phyloP scores from a whole-genome alignment of 306 rosid genomes.

The Malus domestica region ASM211411v1 NC_041803.1:14691001-14691500 shows the following conservation, averaged over 20 bases:
- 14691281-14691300: no score
- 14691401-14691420: constrained; percentile 10
- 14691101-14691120: constrained; percentile 29
- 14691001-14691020: neutral
- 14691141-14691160: constrained; percentile 20
- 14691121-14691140: neutral
- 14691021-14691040: neutral
- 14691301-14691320: no score
- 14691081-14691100: constrained; percentile 23
- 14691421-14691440: constrained; percentile 36
- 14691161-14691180: neutral
- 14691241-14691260: no score
- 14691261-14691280: no score
- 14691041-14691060: neutral
- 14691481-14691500: constrained; percentile 7
- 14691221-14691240: neutral
- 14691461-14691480: neutral
- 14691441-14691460: constrained; percentile 30
- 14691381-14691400: no score
- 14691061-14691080: constrained; percentile 36
- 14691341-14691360: no score
- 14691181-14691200: constrained; percentile 6
- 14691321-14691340: no score
- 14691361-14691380: no score
- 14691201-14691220: neutral